Evolutionary conservation across 2,329 filamentous ascomycete genomes (phyloP).

Genomic region (Botrytis medusae): DNA sequence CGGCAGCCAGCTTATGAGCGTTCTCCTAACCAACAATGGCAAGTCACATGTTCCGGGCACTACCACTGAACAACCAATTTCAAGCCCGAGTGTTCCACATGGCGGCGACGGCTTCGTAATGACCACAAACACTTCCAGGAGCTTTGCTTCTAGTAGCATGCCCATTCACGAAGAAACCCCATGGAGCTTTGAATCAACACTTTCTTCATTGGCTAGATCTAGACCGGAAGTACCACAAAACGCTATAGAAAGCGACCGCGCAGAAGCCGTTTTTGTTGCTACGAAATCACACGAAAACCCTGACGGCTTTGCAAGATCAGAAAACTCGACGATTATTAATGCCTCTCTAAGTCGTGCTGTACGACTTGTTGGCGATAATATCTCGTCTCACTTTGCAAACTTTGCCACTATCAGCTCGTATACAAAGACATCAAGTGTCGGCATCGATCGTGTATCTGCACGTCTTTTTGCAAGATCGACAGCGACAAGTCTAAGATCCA

Average conservation of each 20-base stretch:
- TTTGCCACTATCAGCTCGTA: background rate
- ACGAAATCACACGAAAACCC: background rate
- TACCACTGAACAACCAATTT: background rate
- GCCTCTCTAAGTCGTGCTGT: background rate
- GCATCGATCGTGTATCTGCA: background rate
- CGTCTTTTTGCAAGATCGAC: background rate
- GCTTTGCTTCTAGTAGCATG: background rate
- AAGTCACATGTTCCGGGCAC: background rate
- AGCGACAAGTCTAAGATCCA: slow-evolving; percentile 6
- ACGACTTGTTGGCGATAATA: background rate
- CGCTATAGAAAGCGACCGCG: background rate
- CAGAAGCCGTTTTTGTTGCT: background rate
- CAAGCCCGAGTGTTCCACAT: background rate
- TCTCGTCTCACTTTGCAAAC: background rate
- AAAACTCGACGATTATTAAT: background rate
- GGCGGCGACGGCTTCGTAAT: background rate
- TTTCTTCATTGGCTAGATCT: background rate
- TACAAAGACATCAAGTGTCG: background rate
- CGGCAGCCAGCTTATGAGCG: background rate
- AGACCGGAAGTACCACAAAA: background rate
- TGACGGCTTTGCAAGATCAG: background rate
- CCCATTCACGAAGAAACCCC: background rate
- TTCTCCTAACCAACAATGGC: background rate
- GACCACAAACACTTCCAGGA: background rate
- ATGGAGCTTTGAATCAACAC: background rate